These are phyloP conservation scores for Pythium folliculosum DNA, from an alignment of 352 stramenopile species.

Conservation along the genomic window DNA sequence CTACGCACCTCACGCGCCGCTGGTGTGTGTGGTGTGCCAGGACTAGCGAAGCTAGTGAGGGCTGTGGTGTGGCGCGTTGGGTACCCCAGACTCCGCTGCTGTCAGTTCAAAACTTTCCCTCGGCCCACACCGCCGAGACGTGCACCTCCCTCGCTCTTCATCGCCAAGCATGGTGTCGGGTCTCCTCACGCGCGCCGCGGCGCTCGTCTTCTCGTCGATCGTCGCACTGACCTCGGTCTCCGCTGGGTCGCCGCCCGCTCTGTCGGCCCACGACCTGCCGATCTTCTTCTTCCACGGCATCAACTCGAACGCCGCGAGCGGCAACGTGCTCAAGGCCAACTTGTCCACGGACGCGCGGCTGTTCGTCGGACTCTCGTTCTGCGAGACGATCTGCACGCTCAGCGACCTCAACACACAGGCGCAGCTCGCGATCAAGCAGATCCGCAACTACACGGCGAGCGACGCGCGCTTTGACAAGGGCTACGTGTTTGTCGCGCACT, in stretches of 20 bases:
- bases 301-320: constrained; percentile 31
- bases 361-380: constrained; percentile 44
- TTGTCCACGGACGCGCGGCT: constrained; percentile 36
- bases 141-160: neutral
- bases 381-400: constrained; percentile 35
- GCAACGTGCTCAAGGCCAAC: constrained; percentile 37
- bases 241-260: neutral
- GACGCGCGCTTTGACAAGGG: constrained; percentile 40
- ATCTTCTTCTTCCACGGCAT: constrained; percentile 59
- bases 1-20: no score
- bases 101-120: no score
- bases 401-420: constrained; percentile 37
- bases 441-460: constrained; percentile 36
- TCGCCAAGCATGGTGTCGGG: neutral
- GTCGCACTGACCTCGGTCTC: neutral
- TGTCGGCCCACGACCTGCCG: constrained; percentile 27
- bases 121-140: no score
- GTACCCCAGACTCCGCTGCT: no score
- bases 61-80: no score
- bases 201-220: neutral
- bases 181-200: neutral
- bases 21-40: no score
- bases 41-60: no score
- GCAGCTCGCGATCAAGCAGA: constrained; percentile 39
- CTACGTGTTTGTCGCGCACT: constrained; percentile 56